Base-by-base conservation (phyloP, 805 yeast species). In the Saitoella complicata region DNA sequence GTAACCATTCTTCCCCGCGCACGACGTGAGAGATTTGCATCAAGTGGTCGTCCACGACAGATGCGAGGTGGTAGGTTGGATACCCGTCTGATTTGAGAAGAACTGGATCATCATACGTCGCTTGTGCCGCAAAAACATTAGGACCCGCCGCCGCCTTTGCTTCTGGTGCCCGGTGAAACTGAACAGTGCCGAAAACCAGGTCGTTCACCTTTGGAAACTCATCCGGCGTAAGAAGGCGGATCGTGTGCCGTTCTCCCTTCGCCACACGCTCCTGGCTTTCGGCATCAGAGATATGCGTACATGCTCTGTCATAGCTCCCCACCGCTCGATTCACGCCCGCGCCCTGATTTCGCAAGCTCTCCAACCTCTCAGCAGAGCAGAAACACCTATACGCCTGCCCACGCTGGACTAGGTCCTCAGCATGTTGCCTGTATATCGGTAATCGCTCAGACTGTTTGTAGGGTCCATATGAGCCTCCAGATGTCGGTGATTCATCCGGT, bases 41-140 rank as follows among this genome's bases (percentile, higher is more conserved):
- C 40, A 82, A 63, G 58, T 87, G 93, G 58, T 91, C 99, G 58
- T 91, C 99, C 3, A 91, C 74, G 5, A 91, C 95, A 55, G 84
- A 88, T n/a, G 98, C 98, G 56, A 91, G 78, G 62, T 91, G 99
- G 55, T 91, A 91, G 0, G 99, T 91, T 30, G 99, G 99, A 49
- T 84, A 65, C 0, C 88, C 87, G 59, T 91, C 97, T n/a, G 94
- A 81, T 61, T 91, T 91, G 57, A 91, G 59, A 31, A 91, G 64
- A 7, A 91, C 83, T 31, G 85, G 85, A 58, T 91, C 98, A 55
- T 91, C 98, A 58, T 69, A 87, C 33, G 31, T 29, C n/a, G 42
- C 96, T 68, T 32, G 76, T 66, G 60, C 86, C 95, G 12, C 59
- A 21, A 21, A 21, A 21, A 21, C 21, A 21, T 21, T 21, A 21